Percentiles rank a stretch among this genome's conserved stretches.
These are phyloP conservation scores for Trichoderma brevicompactum DNA, from an alignment of 2,329 filamentous ascomycete species.

Conservation along the genomic window DNA sequence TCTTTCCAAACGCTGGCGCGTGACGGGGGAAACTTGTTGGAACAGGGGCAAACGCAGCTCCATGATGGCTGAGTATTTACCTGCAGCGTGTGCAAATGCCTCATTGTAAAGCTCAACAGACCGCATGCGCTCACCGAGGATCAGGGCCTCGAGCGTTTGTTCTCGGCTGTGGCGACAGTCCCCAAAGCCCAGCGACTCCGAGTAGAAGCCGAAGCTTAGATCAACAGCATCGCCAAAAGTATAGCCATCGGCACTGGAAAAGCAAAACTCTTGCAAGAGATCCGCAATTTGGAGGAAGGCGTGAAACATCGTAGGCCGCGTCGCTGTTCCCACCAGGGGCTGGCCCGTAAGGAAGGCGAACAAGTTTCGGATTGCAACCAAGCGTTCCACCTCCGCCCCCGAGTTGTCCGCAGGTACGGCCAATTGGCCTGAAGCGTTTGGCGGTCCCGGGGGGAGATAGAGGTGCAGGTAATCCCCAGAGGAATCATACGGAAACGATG, in stretches of 20 bases:
- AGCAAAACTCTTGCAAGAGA: slow-evolving; percentile 62
- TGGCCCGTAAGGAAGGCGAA: slow-evolving; percentile 69
- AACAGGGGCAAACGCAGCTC: slow-evolving; percentile 70
- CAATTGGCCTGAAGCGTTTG: slow-evolving; percentile 42
- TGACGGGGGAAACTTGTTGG: slow-evolving; percentile 69
- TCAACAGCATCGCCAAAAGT: slow-evolving; percentile 65
- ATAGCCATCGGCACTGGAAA: slow-evolving; percentile 58
- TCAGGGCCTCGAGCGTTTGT: slow-evolving; percentile 84
- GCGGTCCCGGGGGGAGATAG: slow-evolving; percentile 56
- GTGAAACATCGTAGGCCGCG: slow-evolving; percentile 56
- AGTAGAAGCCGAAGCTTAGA: slow-evolving; percentile 72
- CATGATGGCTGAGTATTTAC: slow-evolving; percentile 77
- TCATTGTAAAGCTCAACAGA: slow-evolving; percentile 84
- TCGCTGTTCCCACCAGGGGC: slow-evolving; percentile 62
- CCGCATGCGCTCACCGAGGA: slow-evolving; percentile 87
- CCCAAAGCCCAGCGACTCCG: slow-evolving; percentile 74
- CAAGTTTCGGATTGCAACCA: slow-evolving; percentile 65
- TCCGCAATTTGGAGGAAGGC: slow-evolving; percentile 59
- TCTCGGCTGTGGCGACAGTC: slow-evolving; percentile 83
- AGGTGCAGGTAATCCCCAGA: slow-evolving; percentile 51
- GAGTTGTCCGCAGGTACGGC: slow-evolving; percentile 41
- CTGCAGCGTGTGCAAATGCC: slow-evolving; percentile 87
- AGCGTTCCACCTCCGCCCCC: slow-evolving; percentile 53
- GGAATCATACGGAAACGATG: slow-evolving; percentile 44
- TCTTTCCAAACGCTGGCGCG: slow-evolving; percentile 78